A percentile compares a stretch with the other conserved stretches of the same genome.
phyloP scores from a whole-genome alignment of 768 basidiomycete genomes.

The Galerina sulciceps region DNA sequence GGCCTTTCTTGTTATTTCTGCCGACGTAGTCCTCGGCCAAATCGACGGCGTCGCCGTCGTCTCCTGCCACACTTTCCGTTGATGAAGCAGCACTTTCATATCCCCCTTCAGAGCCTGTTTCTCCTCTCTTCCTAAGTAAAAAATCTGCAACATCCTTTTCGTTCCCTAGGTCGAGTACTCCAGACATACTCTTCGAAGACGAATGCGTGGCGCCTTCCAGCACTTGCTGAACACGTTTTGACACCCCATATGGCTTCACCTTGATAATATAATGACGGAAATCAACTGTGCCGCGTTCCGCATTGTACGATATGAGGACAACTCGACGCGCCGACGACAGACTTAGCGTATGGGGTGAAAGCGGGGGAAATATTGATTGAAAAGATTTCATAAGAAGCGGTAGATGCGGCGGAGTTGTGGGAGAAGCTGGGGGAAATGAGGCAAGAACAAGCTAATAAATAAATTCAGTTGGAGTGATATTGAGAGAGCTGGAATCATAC shows the following conservation, averaged over 20 bases:
- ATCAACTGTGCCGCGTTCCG: constrained; percentile 84
- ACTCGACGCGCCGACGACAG: constrained; percentile 92
- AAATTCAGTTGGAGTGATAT: background rate
- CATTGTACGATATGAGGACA: constrained; percentile 90
- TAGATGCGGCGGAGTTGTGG: constrained; percentile 80
- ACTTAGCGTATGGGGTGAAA: constrained; percentile 77
- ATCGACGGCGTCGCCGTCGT: constrained; percentile 82
- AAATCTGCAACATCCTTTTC: constrained; percentile 98
- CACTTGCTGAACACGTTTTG: constrained; percentile 86
- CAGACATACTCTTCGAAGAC: constrained; percentile 36
- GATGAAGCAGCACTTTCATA: constrained; percentile 85
- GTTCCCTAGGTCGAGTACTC: constrained; percentile 78
- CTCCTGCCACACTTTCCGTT: constrained; percentile 81
- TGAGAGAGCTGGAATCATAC: constrained; percentile 47
- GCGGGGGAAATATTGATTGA: constrained; percentile 94
- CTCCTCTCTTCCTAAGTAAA: constrained; percentile 72
- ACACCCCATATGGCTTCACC: constrained; percentile 93
- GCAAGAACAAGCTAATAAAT: constrained; percentile 82
- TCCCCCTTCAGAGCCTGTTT: constrained; percentile 65
- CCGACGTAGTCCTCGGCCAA: constrained; percentile 95
- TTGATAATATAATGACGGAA: constrained; percentile 95
- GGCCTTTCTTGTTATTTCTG: constrained; percentile 90
- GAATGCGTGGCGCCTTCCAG: constrained; percentile 61
- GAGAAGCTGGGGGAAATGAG: constrained; percentile 78
- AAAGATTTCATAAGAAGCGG: constrained; percentile 94